Conservation (phyloP, 2,329 filamentous ascomycete genomes). For the Aspergillus novofumigatus region DNA sequence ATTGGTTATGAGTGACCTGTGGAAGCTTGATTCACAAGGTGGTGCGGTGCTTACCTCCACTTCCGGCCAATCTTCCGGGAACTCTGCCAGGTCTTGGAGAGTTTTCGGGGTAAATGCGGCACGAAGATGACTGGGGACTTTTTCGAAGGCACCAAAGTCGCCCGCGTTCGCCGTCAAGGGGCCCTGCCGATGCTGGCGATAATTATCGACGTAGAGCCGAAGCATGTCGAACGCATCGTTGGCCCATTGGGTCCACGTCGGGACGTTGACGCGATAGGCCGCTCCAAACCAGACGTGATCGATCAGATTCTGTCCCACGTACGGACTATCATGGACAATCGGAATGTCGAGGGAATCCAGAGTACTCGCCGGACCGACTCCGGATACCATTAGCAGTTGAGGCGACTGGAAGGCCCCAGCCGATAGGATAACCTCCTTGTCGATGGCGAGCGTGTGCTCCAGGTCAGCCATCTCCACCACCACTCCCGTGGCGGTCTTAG, state of each 20-base stretch:
- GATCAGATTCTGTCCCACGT: constrained; percentile 12
- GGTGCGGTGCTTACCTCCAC: constrained; percentile 20
- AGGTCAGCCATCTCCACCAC: constrained; percentile 2
- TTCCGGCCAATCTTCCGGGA: constrained; percentile 35
- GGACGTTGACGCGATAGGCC: constrained; percentile 3
- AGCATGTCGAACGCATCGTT: background rate
- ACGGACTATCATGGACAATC: constrained; percentile 1
- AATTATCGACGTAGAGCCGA: background rate
- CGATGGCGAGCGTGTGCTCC: constrained; percentile 2
- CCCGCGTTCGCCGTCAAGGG: constrained; percentile 7
- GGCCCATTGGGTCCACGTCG: constrained; percentile 1
- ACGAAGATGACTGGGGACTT: constrained; percentile 16
- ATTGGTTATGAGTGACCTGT: background rate
- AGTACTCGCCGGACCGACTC: constrained; percentile 13
- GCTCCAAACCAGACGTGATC: constrained; percentile 10
- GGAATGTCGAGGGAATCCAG: constrained; percentile 5
- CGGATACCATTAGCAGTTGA: constrained; percentile 20
- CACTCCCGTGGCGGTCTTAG: constrained; percentile 7
- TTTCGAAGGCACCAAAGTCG: constrained; percentile 20
- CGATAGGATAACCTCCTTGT: constrained; percentile 11
- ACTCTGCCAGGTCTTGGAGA: constrained; percentile 13
- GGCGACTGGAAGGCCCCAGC: constrained; percentile 17
- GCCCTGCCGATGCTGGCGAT: constrained; percentile 2
- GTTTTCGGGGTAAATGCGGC: constrained; percentile 8
- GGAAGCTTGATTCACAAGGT: background rate